Percentiles rank a stretch among this genome's conserved stretches.
phyloP scores from a whole-genome alignment of 257 asterid species.

The Perilla frutescens region DNA sequence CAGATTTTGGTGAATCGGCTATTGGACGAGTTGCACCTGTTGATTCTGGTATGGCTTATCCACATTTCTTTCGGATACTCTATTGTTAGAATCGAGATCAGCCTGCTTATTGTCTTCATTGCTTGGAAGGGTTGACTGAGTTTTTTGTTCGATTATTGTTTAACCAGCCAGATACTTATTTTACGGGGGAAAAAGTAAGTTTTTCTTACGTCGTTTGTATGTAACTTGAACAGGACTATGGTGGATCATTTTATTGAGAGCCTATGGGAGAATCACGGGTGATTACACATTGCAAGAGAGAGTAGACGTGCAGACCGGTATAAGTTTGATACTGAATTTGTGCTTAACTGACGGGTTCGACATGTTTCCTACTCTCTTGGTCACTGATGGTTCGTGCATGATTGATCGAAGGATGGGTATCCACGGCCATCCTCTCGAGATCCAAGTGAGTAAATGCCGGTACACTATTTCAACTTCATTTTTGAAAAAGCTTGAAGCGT shows the following conservation, averaged over 20 bases:
- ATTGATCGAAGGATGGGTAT: constrained; percentile 81
- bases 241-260: constrained; percentile 85
- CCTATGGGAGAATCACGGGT: constrained; percentile 80
- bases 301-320: constrained; percentile 83
- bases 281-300: constrained; percentile 76
- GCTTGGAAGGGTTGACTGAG: background rate
- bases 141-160: background rate
- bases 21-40: constrained; percentile 93
- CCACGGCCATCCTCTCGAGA: constrained; percentile 80
- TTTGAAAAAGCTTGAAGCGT: background rate
- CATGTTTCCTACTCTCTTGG: constrained; percentile 82
- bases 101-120: background rate
- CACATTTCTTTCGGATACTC: background rate
- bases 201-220: constrained; percentile 23
- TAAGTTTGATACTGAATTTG: constrained; percentile 59
- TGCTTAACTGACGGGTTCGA: constrained; percentile 76
- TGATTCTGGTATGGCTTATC: constrained; percentile 66
- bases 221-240: constrained; percentile 59
- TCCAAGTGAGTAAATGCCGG: constrained; percentile 52
- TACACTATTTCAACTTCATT: background rate
- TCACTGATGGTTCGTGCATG: constrained; percentile 89
- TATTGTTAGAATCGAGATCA: background rate
- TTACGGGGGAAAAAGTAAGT: background rate
- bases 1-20: constrained; percentile 87
- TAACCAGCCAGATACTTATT: background rate